Conservation (phyloP, 1,284 basidiomycete genomes). For the Farysia itapuensis region DNA sequence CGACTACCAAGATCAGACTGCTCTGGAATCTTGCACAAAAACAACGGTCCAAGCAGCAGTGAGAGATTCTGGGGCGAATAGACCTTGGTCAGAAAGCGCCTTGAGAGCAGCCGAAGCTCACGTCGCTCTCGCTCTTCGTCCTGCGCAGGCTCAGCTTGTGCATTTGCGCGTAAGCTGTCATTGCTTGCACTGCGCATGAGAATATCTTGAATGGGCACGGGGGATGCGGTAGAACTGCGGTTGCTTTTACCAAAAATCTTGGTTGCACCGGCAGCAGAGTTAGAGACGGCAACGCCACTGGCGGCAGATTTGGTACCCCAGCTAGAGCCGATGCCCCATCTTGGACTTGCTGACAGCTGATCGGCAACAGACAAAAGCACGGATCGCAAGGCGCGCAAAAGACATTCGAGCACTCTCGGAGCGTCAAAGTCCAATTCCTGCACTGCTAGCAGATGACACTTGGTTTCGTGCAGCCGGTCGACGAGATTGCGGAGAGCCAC, state of each 20-base stretch:
- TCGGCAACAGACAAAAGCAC: constrained; percentile 46
- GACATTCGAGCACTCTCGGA: constrained; percentile 32
- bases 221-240: constrained; percentile 4
- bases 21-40: constrained; percentile 27
- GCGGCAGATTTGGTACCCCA: constrained; percentile 31
- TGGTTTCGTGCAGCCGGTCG: constrained; percentile 4
- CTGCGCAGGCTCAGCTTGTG: constrained; percentile 2
- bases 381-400: constrained; percentile 41
- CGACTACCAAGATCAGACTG: constrained; percentile 4
- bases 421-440: constrained; percentile 2
- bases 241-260: constrained; percentile 38
- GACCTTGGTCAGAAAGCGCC: constrained; percentile 18
- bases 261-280: constrained; percentile 13
- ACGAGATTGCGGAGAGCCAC: constrained; percentile 17
- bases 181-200: constrained; percentile 26
- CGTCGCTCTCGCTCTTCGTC: constrained; percentile 7
- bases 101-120: constrained; percentile 21
- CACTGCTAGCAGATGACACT: constrained; percentile 12
- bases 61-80: constrained; percentile 25
- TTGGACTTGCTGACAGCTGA: constrained; percentile 42
- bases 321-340: constrained; percentile 51
- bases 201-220: constrained; percentile 12
- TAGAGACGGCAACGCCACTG: constrained; percentile 19
- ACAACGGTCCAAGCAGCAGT: constrained; percentile 35
- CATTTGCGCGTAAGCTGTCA: constrained; percentile 17